Evolutionary conservation across 2,329 filamentous ascomycete genomes (phyloP).

Genomic region (Fusarium nodosum): DNA sequence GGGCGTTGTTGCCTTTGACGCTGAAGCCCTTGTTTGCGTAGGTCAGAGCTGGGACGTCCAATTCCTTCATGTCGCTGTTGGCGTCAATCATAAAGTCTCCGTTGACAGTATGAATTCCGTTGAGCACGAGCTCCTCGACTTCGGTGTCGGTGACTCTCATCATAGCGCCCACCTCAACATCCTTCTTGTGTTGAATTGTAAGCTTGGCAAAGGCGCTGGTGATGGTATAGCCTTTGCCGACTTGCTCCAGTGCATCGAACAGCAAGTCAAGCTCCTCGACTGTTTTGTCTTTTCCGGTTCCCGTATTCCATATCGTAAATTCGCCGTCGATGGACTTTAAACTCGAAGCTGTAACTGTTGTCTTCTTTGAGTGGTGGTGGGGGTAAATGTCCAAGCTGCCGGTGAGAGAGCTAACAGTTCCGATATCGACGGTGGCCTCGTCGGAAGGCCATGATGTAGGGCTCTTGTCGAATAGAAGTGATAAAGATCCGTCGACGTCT

Average conservation of each 20-base stretch:
- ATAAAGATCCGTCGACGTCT: slow-evolving; percentile 48
- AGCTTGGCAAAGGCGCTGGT: slow-evolving; percentile 42
- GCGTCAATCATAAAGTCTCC: slow-evolving; percentile 48
- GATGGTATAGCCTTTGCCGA: slow-evolving; percentile 45
- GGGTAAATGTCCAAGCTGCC: slow-evolving; percentile 49
- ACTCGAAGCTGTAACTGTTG: slow-evolving; percentile 38
- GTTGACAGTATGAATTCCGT: slow-evolving; percentile 44
- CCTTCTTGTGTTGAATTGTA: slow-evolving; percentile 39
- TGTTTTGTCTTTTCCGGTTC: slow-evolving; percentile 27
- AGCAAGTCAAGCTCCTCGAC: slow-evolving; percentile 41
- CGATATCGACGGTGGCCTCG: slow-evolving; percentile 47
- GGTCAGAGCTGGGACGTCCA: slow-evolving; percentile 34
- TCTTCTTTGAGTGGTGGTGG: slow-evolving; percentile 44
- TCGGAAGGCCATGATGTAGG: slow-evolving; percentile 45
- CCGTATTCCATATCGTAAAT: slow-evolving; percentile 46
- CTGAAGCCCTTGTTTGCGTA: slow-evolving; percentile 45
- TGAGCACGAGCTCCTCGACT: slow-evolving; percentile 38
- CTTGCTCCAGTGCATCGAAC: slow-evolving; percentile 41
- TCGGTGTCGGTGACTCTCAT: slow-evolving; percentile 46
- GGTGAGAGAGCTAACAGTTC: slow-evolving; percentile 40
- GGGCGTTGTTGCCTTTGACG: slow-evolving; percentile 42
- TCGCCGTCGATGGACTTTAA: slow-evolving; percentile 44
- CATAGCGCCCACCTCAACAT: slow-evolving; percentile 38
- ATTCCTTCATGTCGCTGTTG: slow-evolving; percentile 39
- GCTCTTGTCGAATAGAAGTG: slow-evolving; percentile 45